Conservation (phyloP, 257 asterid species). For the Forsythia viridissima region DNA sequence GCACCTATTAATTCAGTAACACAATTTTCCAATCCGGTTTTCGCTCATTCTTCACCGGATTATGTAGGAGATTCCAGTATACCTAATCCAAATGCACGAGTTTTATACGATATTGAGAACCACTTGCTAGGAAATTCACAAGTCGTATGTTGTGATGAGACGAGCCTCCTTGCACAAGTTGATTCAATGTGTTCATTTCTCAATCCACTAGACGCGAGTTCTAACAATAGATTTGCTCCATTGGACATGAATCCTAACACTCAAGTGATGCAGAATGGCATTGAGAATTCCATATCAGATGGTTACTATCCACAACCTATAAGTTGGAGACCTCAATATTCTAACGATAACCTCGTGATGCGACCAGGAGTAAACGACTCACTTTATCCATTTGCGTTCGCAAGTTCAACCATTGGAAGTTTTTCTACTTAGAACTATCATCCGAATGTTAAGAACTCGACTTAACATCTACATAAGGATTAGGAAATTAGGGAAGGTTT, state of each 20-base stretch:
- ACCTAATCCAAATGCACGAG: not conserved
- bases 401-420: not conserved
- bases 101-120: not conserved
- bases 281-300: not conserved
- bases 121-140: constrained; percentile 16
- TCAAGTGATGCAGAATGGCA: too few species aligned
- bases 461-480: not conserved
- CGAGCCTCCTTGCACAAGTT: not conserved
- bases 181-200: not conserved
- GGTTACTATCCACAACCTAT: not conserved
- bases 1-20: not conserved
- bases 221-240: not conserved
- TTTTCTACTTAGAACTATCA: not conserved
- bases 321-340: not conserved
- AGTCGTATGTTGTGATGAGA: not conserved
- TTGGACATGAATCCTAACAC: not conserved
- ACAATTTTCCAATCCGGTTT: not conserved
- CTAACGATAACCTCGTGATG: not conserved
- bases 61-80: not conserved
- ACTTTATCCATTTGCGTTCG: not conserved
- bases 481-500: not conserved
- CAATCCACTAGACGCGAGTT: not conserved
- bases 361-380: not conserved
- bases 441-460: not conserved
- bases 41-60: not conserved